Percentiles rank a stretch among this genome's conserved stretches.
Evolutionary conservation across 148 eudicot genomes (phyloP).

Genomic region (Camellia lanceoleosa): DNA sequence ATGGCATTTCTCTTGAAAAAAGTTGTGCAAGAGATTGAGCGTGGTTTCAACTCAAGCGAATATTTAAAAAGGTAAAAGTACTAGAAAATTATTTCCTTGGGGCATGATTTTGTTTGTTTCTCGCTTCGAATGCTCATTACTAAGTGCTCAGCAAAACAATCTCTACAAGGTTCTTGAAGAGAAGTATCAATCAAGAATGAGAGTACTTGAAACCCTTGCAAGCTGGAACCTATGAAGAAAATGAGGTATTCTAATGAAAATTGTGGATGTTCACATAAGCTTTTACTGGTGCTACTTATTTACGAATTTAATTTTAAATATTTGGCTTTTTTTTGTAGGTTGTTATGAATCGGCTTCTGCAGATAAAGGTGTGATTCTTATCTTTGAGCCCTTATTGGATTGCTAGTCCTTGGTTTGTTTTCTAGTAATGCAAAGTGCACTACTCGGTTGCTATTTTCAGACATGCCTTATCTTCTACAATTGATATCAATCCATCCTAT

Average conservation of each 20-base stretch:
- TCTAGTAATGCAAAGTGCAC: background rate
- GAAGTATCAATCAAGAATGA: slow-evolving; percentile 64
- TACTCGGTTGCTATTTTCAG: background rate
- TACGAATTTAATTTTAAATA: slow-evolving; percentile 9
- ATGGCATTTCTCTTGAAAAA: slow-evolving; percentile 68
- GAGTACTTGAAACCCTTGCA: slow-evolving; percentile 82
- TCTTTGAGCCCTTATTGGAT: slow-evolving; percentile 13
- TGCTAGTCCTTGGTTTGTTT: background rate
- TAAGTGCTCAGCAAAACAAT: slow-evolving; percentile 62
- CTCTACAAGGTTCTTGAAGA: slow-evolving; percentile 72
- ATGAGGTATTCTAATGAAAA: slow-evolving; percentile 53
- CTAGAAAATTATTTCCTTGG: slow-evolving; percentile 9
- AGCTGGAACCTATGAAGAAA: slow-evolving; percentile 78
- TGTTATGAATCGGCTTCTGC: slow-evolving; percentile 67
- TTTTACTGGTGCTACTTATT: background rate
- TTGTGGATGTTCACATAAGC: slow-evolving; percentile 1
- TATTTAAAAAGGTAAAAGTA: slow-evolving; percentile 54
- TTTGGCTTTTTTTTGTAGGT: slow-evolving; percentile 42
- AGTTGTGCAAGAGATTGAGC: slow-evolving; percentile 79
- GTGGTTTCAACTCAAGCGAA: slow-evolving; percentile 68
- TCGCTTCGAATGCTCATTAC: slow-evolving; percentile 12
- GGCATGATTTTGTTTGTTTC: background rate
- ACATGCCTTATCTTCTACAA: background rate
- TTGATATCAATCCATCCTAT: background rate
- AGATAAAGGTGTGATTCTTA: slow-evolving; percentile 56